A percentile compares a stretch with the other conserved stretches of the same genome.
These are phyloP conservation scores for Ricinus communis DNA, from an alignment of 345 rosid genomes.

Conservation along the genomic window DNA sequence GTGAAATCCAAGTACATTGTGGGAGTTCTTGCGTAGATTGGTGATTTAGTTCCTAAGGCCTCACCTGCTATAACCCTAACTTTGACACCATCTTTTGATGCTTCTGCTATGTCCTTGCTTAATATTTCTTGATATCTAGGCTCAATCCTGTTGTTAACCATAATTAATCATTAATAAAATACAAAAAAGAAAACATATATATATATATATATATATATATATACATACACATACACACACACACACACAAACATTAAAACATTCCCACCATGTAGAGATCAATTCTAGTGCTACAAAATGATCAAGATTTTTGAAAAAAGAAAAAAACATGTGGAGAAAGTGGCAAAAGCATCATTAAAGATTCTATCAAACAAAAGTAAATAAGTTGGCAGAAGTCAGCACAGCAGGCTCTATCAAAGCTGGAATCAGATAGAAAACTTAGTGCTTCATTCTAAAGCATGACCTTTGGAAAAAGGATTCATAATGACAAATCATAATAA, in stretches of 20 bases:
- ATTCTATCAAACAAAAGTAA: constrained; percentile 2
- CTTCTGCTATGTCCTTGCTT: constrained; percentile 63
- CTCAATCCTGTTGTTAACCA: constrained; percentile 50
- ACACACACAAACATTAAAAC: too few species aligned
- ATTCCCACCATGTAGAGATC: background rate
- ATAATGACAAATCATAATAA: constrained; percentile 17
- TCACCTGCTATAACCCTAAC: constrained; percentile 90
- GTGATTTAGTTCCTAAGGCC: constrained; percentile 67
- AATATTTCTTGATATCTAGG: constrained; percentile 80
- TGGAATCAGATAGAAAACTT: background rate
- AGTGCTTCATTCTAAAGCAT: constrained; percentile 21
- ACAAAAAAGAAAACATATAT: too few species aligned
- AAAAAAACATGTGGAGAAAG: background rate
- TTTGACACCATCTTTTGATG: constrained; percentile 54
- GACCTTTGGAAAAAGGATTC: constrained; percentile 8
- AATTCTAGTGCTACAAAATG: background rate
- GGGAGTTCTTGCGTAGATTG: constrained; percentile 81
- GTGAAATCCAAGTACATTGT: constrained; percentile 89
- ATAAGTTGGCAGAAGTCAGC: constrained; percentile 6
- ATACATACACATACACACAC: too few species aligned
- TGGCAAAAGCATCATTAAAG: background rate
- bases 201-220: too few species aligned
- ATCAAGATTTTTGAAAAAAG: background rate
- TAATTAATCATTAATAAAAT: background rate
- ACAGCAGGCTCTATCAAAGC: constrained; percentile 10